Evolutionary conservation across 2,329 filamentous ascomycete genomes (phyloP).

Genomic region (Juglanconis juglandina): DNA sequence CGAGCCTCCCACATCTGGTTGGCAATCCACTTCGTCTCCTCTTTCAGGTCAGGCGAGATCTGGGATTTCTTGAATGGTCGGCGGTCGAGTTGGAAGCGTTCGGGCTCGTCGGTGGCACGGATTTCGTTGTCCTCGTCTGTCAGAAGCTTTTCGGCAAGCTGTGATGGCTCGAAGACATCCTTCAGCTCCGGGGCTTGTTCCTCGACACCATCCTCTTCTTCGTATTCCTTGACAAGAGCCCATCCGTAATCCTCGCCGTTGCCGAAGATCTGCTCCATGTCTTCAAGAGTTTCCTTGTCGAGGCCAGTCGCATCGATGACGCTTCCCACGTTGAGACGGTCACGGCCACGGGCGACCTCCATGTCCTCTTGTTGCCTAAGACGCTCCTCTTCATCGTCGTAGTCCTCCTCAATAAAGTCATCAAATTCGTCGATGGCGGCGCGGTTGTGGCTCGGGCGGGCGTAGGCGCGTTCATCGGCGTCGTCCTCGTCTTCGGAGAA

Average conservation of each 20-base stretch:
- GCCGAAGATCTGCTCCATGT: conserved; percentile 94
- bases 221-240: conserved; percentile 84
- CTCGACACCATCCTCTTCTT: conserved; percentile 75
- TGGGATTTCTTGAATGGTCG: conserved; percentile 82
- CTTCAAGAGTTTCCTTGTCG: conserved; percentile 88
- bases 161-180: conserved; percentile 96
- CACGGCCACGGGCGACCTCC: conserved; percentile 77
- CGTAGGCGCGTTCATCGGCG: conserved; percentile 53
- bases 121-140: conserved; percentile 95
- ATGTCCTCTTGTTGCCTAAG: conserved; percentile 77
- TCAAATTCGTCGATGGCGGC: conserved; percentile 76
- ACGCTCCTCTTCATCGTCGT: conserved; percentile 77
- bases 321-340: conserved; percentile 56
- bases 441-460: conserved; percentile 49
- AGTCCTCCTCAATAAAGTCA: conserved; percentile 96
- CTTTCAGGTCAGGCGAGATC: conserved; percentile 68
- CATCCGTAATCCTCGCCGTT: conserved; percentile 95
- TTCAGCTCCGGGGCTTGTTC: conserved; percentile 86
- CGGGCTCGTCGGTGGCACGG: conserved; percentile 82
- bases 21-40: conserved; percentile 90
- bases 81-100: conserved; percentile 88
- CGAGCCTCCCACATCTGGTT: conserved; percentile 89
- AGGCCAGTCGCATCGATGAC: conserved; percentile 79
- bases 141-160: conserved; percentile 88
- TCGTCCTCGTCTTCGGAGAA: conserved; percentile 94